Conservation (phyloP, 768 basidiomycete genomes). For the Galerina sulciceps region DNA sequence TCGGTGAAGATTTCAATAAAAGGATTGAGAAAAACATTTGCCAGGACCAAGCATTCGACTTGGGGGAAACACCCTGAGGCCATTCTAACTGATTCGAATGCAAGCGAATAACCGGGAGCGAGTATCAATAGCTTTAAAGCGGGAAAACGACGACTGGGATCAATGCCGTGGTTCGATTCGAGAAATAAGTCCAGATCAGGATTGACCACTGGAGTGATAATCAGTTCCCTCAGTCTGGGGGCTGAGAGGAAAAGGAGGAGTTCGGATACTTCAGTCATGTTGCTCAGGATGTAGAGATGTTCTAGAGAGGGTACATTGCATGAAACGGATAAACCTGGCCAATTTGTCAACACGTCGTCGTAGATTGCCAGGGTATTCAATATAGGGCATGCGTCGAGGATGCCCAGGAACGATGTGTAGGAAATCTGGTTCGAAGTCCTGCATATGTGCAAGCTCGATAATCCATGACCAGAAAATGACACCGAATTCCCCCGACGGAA, state of each 20-base stretch:
- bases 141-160: background rate
- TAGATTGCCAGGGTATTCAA: constrained; percentile 14
- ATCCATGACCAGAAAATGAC: background rate
- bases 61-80: background rate
- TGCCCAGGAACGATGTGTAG: constrained; percentile 1
- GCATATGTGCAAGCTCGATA: constrained; percentile 12
- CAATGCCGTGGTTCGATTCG: no score
- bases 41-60: background rate
- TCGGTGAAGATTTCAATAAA: background rate
- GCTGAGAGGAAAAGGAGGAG: constrained; percentile 17
- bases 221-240: constrained; percentile 14
- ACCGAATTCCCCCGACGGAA: background rate
- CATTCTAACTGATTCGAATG: background rate
- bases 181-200: constrained; percentile 5
- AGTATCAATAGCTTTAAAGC: background rate
- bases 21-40: background rate
- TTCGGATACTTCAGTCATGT: constrained; percentile 21
- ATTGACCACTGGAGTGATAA: constrained; percentile 14
- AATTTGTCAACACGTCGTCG: constrained; percentile 14
- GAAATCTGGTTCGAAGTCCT: background rate
- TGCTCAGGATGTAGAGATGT: constrained; percentile 15
- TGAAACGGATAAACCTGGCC: background rate
- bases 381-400: constrained; percentile 6
- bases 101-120: background rate
- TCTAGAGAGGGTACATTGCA: constrained; percentile 9